Conservation (phyloP, 2,329 filamentous ascomycete genomes). For the Trichoderma polysporum region DNA sequence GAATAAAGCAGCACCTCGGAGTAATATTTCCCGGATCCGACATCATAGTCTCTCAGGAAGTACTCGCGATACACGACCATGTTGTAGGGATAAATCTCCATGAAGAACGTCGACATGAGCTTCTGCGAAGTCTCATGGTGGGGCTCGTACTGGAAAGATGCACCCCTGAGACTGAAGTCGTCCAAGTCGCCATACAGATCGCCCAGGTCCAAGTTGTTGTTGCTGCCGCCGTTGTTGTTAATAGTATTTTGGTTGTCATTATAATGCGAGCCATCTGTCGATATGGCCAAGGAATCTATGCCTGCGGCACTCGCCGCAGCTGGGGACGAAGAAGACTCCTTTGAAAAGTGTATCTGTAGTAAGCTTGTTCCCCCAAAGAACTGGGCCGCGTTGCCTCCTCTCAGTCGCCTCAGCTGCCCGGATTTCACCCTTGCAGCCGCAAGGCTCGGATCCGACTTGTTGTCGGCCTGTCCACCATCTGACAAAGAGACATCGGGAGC, state of each 20-base stretch:
- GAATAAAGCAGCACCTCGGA: conserved; percentile 50
- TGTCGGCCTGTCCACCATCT: conserved; percentile 21
- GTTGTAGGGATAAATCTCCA: conserved; percentile 48
- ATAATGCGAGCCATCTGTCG: background rate
- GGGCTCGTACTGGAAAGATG: conserved; percentile 40
- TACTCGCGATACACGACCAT: conserved; percentile 53
- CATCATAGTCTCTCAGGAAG: conserved; percentile 50
- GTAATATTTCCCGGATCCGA: conserved; percentile 47
- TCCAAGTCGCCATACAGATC: conserved; percentile 15
- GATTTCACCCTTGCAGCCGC: conserved; percentile 35
- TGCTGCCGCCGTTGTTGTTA: background rate
- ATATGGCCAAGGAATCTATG: conserved; percentile 10
- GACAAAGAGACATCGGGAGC: conserved; percentile 22
- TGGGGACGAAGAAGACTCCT: conserved; percentile 28
- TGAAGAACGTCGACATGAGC: conserved; percentile 50
- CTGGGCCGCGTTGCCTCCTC: conserved; percentile 42
- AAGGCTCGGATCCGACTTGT: conserved; percentile 32
- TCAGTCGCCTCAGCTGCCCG: conserved; percentile 40
- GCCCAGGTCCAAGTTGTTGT: background rate
- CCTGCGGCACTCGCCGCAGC: conserved; percentile 20
- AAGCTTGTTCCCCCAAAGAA: conserved; percentile 51
- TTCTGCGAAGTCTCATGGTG: conserved; percentile 45
- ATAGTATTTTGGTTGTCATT: background rate
- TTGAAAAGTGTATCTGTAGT: conserved; percentile 41
- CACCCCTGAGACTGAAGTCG: conserved; percentile 23